Evolutionary conservation across 2,329 filamentous ascomycete genomes (phyloP), one percentile per base, ranked within the genome.

Genomic region (Hymenoscyphus repandus): DNA sequence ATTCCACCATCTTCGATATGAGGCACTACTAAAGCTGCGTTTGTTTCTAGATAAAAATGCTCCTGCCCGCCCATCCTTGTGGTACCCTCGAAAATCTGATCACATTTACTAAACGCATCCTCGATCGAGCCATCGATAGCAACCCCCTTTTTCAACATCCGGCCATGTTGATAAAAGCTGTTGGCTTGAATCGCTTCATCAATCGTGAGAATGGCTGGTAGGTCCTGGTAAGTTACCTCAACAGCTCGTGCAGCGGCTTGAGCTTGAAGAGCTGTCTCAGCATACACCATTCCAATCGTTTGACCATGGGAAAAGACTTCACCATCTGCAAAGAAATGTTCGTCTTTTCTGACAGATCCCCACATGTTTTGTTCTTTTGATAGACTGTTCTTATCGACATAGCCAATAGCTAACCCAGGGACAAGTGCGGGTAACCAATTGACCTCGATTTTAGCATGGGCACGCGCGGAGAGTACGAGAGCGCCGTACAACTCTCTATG

Each of bases 41-140:
- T 86, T 0, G 92, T 96, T 70, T 96, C 92, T 1, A 97, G 77
- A 60, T 96, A 97, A 65, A 97, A 96, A 64, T 97, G 92, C 66
- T 97, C 92, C 64, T 97, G 92, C 0, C 92, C 92, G 42, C 92
- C 92, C 81, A 97, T 96, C 46, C 90, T 79, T 1, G 85, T 79
- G 0, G 85, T 81, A 31, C 92, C 92, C 49, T 79, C 75, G 66
- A 96, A 95, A 0, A 63, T 46, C 15, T 33, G 48, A 34, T 63
- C 60, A 41, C 61, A 63, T n/a, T 58, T 57, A 13, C 42, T 47
- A 51, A 60, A 62, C 4, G 58, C 41, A 20, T 53, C 56, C 6
- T 56, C 53, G 50, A 64, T 61, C 9, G 49, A 52, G 11, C 84
- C 88, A 53, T 83, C 80, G 49, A 93, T 84, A 0, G 81, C 72